phyloP scores from a whole-genome alignment of 2,329 filamentous ascomycete genomes.

The Talaromyces sp. region DNA sequence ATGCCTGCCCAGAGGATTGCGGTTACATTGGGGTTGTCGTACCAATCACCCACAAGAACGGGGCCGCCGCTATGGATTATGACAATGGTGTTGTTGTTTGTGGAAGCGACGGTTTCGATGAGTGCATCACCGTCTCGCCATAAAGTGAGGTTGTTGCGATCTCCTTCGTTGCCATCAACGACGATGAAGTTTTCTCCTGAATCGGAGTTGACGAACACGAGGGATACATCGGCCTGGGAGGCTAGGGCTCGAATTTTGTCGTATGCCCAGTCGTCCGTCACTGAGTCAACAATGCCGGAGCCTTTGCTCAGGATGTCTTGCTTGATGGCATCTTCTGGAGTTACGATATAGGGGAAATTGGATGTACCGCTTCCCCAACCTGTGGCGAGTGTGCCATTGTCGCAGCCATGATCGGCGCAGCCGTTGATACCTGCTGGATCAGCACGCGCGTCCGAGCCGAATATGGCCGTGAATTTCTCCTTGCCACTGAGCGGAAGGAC shows the following conservation, averaged over 20 bases:
- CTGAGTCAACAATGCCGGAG: conserved; percentile 61
- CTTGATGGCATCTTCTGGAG: conserved; percentile 64
- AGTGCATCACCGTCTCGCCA: conserved; percentile 81
- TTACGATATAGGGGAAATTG: conserved; percentile 63
- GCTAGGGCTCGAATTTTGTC: conserved; percentile 53
- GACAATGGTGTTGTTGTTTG: conserved; percentile 86
- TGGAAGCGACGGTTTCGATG: conserved; percentile 73
- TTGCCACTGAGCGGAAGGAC: conserved; percentile 71
- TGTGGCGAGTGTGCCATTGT: conserved; percentile 62
- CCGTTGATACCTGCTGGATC: conserved; percentile 76
- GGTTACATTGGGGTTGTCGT: conserved; percentile 64
- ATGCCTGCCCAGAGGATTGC: conserved; percentile 74
- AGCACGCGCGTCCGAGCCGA: conserved; percentile 79
- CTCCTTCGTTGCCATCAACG: conserved; percentile 79
- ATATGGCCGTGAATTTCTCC: conserved; percentile 67
- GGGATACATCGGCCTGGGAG: conserved; percentile 50
- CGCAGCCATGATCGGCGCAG: conserved; percentile 66
- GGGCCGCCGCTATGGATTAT: conserved; percentile 84
- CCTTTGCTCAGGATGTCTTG: conserved; percentile 65
- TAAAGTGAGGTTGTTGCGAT: conserved; percentile 87
- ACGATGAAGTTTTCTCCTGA: conserved; percentile 83
- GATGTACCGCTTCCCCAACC: conserved; percentile 62
- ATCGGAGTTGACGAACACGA: conserved; percentile 88
- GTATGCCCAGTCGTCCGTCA: conserved; percentile 59
- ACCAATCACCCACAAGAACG: conserved; percentile 67